These are phyloP conservation scores for Limnanthes douglasii DNA, from an alignment of 345 rosid genomes.

Conservation along the genomic window DNA sequence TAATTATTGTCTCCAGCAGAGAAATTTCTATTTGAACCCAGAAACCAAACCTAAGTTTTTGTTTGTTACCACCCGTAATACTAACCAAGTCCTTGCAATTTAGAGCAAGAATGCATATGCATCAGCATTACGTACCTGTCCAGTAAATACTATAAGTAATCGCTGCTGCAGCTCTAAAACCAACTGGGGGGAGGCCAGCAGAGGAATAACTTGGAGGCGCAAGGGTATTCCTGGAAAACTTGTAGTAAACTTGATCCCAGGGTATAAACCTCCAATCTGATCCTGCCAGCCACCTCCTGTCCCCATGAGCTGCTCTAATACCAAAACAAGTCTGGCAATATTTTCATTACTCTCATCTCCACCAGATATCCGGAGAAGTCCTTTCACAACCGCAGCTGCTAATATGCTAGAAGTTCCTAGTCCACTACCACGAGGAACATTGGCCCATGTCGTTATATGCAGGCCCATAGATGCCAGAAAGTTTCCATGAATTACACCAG, in stretches of 20 bases:
- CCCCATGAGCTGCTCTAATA: slow-evolving; percentile 94
- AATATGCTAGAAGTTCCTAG: slow-evolving; percentile 94
- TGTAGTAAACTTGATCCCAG: slow-evolving; percentile 76
- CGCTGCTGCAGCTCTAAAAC: slow-evolving; percentile 57
- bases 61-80: too few species aligned
- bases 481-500: slow-evolving; percentile 38
- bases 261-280: slow-evolving; percentile 87
- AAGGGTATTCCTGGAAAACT: slow-evolving; percentile 90
- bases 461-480: slow-evolving; percentile 33
- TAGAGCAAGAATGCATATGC: too few species aligned
- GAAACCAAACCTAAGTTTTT: too few species aligned
- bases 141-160: slow-evolving; percentile 80
- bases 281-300: slow-evolving; percentile 99
- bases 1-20: too few species aligned
- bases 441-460: slow-evolving; percentile 76
- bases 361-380: slow-evolving; percentile 52
- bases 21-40: too few species aligned
- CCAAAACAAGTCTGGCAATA: slow-evolving; percentile 79
- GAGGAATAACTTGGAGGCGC: slow-evolving; percentile 77
- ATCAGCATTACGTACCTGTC: slow-evolving; percentile 74
- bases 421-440: slow-evolving; percentile 92
- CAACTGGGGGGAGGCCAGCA: slow-evolving; percentile 50
- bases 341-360: slow-evolving; percentile 79
- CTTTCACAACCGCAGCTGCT: slow-evolving; percentile 95
- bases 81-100: too few species aligned